Percentiles rank a stretch among this genome's conserved stretches.
Conservation (phyloP, 2,329 filamentous ascomycete genomes). For the Penicillium sp. region DNA sequence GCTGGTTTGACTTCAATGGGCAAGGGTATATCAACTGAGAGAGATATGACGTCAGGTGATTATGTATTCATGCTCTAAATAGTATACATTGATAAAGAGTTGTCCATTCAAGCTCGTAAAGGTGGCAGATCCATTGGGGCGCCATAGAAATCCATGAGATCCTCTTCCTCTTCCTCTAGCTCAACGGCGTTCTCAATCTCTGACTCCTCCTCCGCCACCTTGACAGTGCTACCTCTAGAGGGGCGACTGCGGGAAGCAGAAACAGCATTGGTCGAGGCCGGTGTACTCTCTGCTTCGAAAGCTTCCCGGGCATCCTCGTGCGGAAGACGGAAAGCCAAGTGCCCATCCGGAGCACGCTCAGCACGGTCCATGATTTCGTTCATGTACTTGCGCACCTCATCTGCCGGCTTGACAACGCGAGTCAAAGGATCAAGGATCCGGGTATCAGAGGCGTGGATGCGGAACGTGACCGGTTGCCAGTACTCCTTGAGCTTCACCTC, state of each 20-base stretch:
- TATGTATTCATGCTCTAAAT: neutral
- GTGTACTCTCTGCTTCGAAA: slow-evolving; percentile 28
- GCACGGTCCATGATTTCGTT: slow-evolving; percentile 58
- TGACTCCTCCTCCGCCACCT: slow-evolving; percentile 27
- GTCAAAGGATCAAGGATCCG: slow-evolving; percentile 56
- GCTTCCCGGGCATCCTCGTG: slow-evolving; percentile 35
- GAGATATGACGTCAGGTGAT: neutral
- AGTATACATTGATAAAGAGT: neutral
- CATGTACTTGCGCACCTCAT: slow-evolving; percentile 57
- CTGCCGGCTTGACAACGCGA: slow-evolving; percentile 55
- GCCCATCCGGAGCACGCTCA: slow-evolving; percentile 55
- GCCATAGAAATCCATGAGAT: slow-evolving; percentile 43
- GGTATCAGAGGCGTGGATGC: slow-evolving; percentile 54
- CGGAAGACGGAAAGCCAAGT: slow-evolving; percentile 58
- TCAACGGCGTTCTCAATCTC: slow-evolving; percentile 25
- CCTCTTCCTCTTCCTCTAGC: slow-evolving; percentile 26
- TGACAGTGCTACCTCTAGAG: slow-evolving; percentile 18
- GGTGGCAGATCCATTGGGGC: slow-evolving; percentile 37
- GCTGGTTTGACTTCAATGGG: neutral
- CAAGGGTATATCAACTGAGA: neutral
- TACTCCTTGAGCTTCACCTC: slow-evolving; percentile 43
- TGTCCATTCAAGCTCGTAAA: neutral
- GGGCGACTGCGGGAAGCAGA: slow-evolving; percentile 22
- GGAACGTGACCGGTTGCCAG: slow-evolving; percentile 57
- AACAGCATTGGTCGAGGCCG: slow-evolving; percentile 11